Evolutionary conservation across 805 yeast genomes (phyloP).

Genomic region (Saccharomycopsis malanga): DNA sequence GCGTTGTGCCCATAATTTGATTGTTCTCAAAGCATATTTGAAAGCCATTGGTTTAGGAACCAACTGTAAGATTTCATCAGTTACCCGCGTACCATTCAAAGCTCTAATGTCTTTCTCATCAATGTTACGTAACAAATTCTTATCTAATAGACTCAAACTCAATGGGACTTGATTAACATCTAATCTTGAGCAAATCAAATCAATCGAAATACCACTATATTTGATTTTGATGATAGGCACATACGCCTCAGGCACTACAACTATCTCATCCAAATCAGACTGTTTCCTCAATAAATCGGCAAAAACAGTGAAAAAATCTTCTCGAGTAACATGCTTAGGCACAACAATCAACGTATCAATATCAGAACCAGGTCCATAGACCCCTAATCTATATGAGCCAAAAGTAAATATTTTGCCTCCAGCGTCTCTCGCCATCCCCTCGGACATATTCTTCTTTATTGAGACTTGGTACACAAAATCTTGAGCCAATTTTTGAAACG

Average conservation of each 20-base stretch:
- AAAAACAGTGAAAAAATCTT: conserved; percentile 82
- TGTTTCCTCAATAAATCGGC: conserved; percentile 60
- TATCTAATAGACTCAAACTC: conserved; percentile 71
- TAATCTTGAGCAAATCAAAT: conserved; percentile 76
- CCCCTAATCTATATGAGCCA: conserved; percentile 93
- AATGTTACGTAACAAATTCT: conserved; percentile 73
- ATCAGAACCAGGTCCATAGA: conserved; percentile 97
- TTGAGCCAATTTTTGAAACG: conserved; percentile 65
- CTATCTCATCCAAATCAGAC: conserved; percentile 82
- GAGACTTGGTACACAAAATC: conserved; percentile 83
- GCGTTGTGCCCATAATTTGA: conserved; percentile 94
- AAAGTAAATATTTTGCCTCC: conserved; percentile 97
- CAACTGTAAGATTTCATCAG: conserved; percentile 82
- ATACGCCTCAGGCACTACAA: conserved; percentile 92
- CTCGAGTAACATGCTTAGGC: conserved; percentile 89
- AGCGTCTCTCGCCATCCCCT: conserved; percentile 95
- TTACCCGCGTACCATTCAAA: conserved; percentile 92
- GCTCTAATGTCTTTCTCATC: conserved; percentile 90
- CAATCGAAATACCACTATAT: conserved; percentile 87
- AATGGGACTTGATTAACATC: conserved; percentile 79
- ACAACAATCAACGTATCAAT: conserved; percentile 95
- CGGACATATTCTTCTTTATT: conserved; percentile 81
- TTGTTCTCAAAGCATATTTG: conserved; percentile 85
- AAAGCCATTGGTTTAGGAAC: conserved; percentile 93
- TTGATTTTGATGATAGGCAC: conserved; percentile 94